phyloP scores from a whole-genome alignment of 2,329 filamentous ascomycete genomes.

The Anisogramma anomala region DNA sequence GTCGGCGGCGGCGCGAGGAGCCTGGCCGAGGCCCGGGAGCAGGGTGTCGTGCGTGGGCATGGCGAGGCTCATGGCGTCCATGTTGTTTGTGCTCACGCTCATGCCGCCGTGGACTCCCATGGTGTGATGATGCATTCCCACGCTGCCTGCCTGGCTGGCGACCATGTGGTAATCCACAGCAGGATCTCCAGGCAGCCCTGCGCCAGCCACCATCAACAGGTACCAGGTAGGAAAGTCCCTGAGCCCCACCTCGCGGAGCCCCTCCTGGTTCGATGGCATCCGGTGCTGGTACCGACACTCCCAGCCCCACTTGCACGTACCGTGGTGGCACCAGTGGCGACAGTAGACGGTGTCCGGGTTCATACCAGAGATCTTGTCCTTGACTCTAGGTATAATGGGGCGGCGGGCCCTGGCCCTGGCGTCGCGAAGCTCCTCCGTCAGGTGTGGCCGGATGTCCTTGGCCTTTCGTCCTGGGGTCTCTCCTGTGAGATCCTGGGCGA shows the following conservation, averaged over 20 bases:
- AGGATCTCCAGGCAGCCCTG: not conserved
- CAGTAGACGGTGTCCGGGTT: constrained; percentile 22
- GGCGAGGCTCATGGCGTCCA: not conserved
- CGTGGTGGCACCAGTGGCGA: constrained; percentile 37
- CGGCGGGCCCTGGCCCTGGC: constrained; percentile 8
- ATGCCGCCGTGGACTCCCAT: not conserved
- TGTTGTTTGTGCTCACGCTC: not conserved
- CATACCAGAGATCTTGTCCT: not conserved
- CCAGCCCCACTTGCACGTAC: constrained; percentile 33
- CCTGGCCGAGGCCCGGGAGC: not conserved
- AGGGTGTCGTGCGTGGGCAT: not conserved
- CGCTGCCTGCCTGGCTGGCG: too few relatives aligned
- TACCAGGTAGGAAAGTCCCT: constrained; percentile 33
- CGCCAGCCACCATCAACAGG: constrained; percentile 10
- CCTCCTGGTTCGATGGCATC: constrained; percentile 33
- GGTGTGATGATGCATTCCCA: not conserved
- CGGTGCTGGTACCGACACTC: constrained; percentile 33
- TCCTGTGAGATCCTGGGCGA: not conserved
- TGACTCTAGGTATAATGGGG: not conserved
- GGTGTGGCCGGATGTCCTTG: constrained; percentile 2
- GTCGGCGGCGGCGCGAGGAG: not conserved
- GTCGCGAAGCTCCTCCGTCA: not conserved
- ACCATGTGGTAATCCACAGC: too few relatives aligned
- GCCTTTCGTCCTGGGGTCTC: not conserved
- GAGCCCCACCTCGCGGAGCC: constrained; percentile 32